A percentile compares a stretch with the other conserved stretches of the same genome.
phyloP scores from a whole-genome alignment of 1,139 yeast genomes.

The Sugiyamaella neomexicana region DNA sequence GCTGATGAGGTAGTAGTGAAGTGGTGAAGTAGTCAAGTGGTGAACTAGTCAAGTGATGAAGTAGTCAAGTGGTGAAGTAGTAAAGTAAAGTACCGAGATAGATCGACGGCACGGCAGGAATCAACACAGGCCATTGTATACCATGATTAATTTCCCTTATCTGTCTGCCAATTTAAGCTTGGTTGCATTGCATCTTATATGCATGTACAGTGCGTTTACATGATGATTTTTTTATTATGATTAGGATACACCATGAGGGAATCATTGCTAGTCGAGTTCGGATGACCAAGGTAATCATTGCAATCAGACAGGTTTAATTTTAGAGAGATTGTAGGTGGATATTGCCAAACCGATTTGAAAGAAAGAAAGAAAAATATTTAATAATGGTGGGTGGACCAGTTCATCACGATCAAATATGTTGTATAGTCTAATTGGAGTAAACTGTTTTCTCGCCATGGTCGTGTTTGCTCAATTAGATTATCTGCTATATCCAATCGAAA shows the following conservation, averaged over 20 bases:
- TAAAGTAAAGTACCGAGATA: too few species aligned
- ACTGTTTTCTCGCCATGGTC: background rate
- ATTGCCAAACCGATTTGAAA: too few species aligned
- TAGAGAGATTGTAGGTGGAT: too few species aligned
- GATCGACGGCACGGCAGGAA: slow-evolving; percentile 1
- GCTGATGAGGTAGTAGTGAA: too few species aligned
- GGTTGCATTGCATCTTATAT: slow-evolving; percentile 9
- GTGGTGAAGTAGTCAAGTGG: too few species aligned
- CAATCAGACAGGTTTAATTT: too few species aligned
- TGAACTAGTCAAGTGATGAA: too few species aligned
- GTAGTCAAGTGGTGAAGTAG: too few species aligned
- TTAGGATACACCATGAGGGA: slow-evolving; percentile 13
- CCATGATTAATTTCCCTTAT: slow-evolving; percentile 10
- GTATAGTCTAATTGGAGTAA: slow-evolving; percentile 4
- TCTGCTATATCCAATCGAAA: slow-evolving; percentile 11
- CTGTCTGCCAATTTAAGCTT: slow-evolving; percentile 9
- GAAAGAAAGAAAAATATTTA: background rate
- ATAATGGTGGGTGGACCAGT: background rate
- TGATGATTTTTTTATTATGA: background rate
- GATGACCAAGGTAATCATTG: background rate
- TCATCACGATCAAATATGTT: slow-evolving; percentile 4
- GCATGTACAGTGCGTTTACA: background rate
- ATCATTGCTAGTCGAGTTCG: background rate
- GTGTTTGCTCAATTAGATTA: slow-evolving; percentile 11
- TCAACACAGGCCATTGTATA: background rate